Conservation (phyloP, 2,329 filamentous ascomycete species). For the Cercospora sp. region DNA sequence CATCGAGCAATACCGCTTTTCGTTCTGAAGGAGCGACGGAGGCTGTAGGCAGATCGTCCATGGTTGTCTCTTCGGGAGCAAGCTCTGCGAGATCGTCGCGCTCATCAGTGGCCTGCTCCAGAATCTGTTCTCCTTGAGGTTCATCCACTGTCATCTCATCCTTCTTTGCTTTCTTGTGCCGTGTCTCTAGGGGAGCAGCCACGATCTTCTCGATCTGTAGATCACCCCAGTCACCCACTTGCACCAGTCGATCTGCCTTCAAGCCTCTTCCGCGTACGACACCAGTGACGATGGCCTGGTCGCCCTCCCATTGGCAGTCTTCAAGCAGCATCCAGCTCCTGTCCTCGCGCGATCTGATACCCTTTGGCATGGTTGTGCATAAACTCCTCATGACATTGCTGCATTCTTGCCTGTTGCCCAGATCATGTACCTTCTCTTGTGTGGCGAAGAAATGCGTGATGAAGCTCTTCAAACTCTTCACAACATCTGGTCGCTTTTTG, state of each 20-base stretch:
- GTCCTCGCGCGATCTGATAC: conserved; percentile 92
- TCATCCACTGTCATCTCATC: conserved; percentile 67
- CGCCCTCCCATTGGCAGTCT: conserved; percentile 67
- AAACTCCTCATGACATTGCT: conserved; percentile 86
- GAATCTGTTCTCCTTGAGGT: conserved; percentile 55
- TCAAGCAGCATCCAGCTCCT: conserved; percentile 95
- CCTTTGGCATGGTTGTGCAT: conserved; percentile 89
- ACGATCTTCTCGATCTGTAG: conserved; percentile 91
- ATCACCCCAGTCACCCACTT: conserved; percentile 90
- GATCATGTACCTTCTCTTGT: conserved; percentile 84
- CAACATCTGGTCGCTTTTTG: conserved; percentile 74
- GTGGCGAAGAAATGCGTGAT: conserved; percentile 93
- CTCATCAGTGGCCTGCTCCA: conserved; percentile 74
- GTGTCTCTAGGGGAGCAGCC: conserved; percentile 66
- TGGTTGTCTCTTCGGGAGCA: conserved; percentile 80
- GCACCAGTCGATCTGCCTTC: conserved; percentile 85
- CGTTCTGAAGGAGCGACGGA: conserved; percentile 52
- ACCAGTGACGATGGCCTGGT: conserved; percentile 66
- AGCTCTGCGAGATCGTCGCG: conserved; percentile 80
- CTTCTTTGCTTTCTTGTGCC: conserved; percentile 55
- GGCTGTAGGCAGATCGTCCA: conserved; percentile 65
- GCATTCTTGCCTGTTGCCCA: conserved; percentile 87
- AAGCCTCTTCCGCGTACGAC: conserved; percentile 81
- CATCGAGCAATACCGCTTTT: conserved; percentile 90
- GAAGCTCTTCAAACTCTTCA: conserved; percentile 84